phyloP scores from a whole-genome alignment of 208 protist species.

The Acanthamoeba castellanii region DNA sequence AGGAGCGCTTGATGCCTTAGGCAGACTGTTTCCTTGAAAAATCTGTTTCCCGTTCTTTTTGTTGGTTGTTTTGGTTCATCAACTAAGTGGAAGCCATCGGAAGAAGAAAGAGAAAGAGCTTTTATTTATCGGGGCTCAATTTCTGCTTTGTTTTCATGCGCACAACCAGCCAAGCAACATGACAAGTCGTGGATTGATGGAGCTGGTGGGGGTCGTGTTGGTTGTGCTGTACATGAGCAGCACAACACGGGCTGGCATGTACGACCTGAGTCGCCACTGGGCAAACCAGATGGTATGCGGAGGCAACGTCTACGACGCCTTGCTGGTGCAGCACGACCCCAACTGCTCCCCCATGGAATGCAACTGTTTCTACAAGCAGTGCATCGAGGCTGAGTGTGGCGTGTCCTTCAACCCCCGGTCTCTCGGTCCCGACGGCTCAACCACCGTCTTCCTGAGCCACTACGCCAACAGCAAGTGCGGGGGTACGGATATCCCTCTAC shows the following conservation, averaged over 20 bases:
- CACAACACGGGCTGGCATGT: neutral
- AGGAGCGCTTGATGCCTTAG: no score
- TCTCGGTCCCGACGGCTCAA: conserved; percentile 4
- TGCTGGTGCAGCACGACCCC: neutral
- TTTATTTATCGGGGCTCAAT: no score
- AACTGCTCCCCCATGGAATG: neutral
- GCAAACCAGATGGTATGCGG: neutral
- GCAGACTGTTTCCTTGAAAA: no score
- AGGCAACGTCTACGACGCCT: neutral
- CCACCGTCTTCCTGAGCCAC: neutral
- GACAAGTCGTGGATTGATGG: no score
- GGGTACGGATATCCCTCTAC: neutral
- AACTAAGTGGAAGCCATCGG: neutral
- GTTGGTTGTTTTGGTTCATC: no score
- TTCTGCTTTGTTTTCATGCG: no score
- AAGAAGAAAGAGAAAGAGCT: neutral
- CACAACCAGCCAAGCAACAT: no score
- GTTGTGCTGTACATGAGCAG: neutral
- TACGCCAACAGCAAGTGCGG: conserved; percentile 12
- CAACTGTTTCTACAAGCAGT: neutral
- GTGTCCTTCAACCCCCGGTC: conserved; percentile 11
- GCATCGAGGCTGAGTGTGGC: neutral
- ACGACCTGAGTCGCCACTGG: neutral
- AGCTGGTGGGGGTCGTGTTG: neutral
- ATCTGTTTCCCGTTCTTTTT: no score